Percentiles rank a stretch among this genome's conserved stretches.
phyloP scores from a whole-genome alignment of 768 basidiomycete genomes.

The Solioccasus polychromus region DNA sequence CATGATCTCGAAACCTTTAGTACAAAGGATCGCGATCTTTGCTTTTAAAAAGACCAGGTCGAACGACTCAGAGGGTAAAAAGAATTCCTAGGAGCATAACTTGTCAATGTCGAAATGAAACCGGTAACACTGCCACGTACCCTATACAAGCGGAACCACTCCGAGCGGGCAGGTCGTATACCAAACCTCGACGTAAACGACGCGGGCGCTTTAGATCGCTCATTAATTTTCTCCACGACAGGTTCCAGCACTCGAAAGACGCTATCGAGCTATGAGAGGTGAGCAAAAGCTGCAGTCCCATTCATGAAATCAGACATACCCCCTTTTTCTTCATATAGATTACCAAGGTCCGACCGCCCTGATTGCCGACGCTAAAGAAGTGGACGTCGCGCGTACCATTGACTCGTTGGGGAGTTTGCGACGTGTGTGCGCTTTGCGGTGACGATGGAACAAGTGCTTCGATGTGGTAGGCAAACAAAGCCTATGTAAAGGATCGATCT shows the following conservation, averaged over 20 bases:
- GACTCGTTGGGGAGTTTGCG: slow-evolving; percentile 85
- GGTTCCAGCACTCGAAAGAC: slow-evolving; percentile 98
- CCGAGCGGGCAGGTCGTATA: slow-evolving; percentile 75
- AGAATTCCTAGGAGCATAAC: slow-evolving; percentile 65
- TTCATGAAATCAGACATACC: slow-evolving; percentile 32
- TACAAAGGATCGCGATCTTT: slow-evolving; percentile 89
- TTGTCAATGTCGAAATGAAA: not conserved
- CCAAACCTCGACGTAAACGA: slow-evolving; percentile 73
- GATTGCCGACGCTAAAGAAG: slow-evolving; percentile 91
- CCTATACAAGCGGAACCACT: slow-evolving; percentile 94
- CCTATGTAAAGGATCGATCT: slow-evolving; percentile 51
- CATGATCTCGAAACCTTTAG: slow-evolving; percentile 97
- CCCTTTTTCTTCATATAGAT: slow-evolving; percentile 97
- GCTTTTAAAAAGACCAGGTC: slow-evolving; percentile 92
- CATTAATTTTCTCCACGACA: slow-evolving; percentile 85
- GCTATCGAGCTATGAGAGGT: slow-evolving; percentile 60
- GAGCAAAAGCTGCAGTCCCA: slow-evolving; percentile 8
- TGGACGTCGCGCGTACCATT: slow-evolving; percentile 90
- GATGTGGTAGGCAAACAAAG: slow-evolving; percentile 90
- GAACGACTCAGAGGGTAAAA: slow-evolving; percentile 87
- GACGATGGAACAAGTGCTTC: slow-evolving; percentile 94
- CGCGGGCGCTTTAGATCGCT: slow-evolving; percentile 65
- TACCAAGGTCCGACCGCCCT: slow-evolving; percentile 84
- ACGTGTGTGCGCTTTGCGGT: slow-evolving; percentile 59
- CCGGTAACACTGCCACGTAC: slow-evolving; percentile 28